Base-by-base conservation (phyloP, 306 rosid species). In the Trichosanthes cucumerina region DNA sequence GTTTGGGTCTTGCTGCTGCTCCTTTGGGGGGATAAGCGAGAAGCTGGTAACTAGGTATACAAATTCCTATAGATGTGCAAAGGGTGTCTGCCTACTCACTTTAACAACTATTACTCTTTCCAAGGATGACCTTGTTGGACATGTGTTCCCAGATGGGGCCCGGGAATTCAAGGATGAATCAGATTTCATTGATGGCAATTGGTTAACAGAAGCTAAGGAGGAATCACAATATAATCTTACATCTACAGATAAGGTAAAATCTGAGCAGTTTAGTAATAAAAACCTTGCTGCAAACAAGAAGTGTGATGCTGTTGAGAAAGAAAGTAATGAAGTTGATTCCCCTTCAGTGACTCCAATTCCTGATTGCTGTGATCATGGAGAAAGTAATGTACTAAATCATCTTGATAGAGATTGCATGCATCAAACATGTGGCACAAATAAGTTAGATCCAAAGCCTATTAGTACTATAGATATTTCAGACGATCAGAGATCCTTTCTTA, bases 1-100 rank as follows among this genome's bases (percentile, higher is more conserved):
- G 97, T 92, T 91, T 84, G 98, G 96, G 71, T 77, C 91, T 79
- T 91, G 97, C 87, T 92, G 98, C 84, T 95, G 97, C 82, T 88
- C 96, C 6, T 92, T 95, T 79, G 98, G 98, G 78, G 97, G 95
- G 24, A 79, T 88, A 82, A 91, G 98, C 84, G 98, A 95, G 87
- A 89, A 91, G 90, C 76, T 95, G 85, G 98, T 95, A 79, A 64
- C 79, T 79, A 85, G 79, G 60, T 95, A 91, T 86, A 92, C 86
- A 26, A 89, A 84, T 75, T 87, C 96, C 34, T 85, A 87, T 47
- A 63, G 80, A 0, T 91, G 96, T 59, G 69, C 75, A 9, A 91
- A 80, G 64, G 97, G 96, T 64, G 58, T 79, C 65, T 91, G 98
- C 86, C 86, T 91, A 18, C 81, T 95, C 78, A 88, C 88, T 82